Percentiles rank a stretch among this genome's conserved stretches.
Conservation (phyloP, 139 green algal species). For the Chlorella vulgaris region DNA sequence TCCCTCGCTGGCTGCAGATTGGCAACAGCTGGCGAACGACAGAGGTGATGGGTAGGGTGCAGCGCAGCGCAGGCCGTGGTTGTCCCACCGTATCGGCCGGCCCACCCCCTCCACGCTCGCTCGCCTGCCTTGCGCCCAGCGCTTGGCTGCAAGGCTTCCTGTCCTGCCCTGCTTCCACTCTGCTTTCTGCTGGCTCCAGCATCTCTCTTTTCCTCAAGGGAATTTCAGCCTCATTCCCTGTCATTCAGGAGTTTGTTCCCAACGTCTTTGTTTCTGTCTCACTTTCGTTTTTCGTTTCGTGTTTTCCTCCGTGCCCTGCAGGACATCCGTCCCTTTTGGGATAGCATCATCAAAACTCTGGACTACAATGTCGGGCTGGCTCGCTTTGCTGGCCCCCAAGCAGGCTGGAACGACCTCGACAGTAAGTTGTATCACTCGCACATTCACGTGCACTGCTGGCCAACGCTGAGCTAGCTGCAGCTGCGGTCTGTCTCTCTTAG, state of each 20-base stretch:
- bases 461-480: neutral
- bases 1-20: neutral
- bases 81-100: neutral
- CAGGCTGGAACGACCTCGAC: slow-evolving; percentile 75
- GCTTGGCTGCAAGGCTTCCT: neutral
- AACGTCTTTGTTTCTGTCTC: neutral
- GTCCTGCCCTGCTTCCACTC: neutral
- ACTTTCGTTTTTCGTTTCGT: neutral
- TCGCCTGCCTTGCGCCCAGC: no score
- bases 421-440: neutral
- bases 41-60: neutral
- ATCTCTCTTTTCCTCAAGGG: no score
- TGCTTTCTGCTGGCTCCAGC: no score
- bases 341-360: slow-evolving; percentile 42
- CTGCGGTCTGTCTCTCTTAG: no score
- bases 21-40: slow-evolving; percentile 25
- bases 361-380: slow-evolving; percentile 53
- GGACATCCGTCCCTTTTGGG: slow-evolving; percentile 49
- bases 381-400: slow-evolving; percentile 57
- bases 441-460: neutral
- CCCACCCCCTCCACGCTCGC: neutral
- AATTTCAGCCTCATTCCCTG: no score
- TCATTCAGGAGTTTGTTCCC: no score
- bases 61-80: neutral
- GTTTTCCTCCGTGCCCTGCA: neutral